These are phyloP conservation scores for Skeletonema potamos DNA, from an alignment of 108 stramenopile genomes.

Conservation along the genomic window DNA sequence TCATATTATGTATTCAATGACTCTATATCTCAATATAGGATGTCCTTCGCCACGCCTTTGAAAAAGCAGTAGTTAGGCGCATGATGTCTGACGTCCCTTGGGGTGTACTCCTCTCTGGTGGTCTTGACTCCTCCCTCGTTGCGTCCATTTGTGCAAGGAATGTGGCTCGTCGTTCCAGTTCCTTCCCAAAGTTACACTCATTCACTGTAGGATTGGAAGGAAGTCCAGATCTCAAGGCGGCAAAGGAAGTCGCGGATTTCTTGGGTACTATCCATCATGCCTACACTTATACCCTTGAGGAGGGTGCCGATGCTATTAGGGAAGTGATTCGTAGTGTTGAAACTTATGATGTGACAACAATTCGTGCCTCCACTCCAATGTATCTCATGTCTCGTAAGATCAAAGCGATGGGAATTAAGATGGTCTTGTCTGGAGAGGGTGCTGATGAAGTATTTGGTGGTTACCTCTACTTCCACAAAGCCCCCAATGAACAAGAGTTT, in stretches of 20 bases:
- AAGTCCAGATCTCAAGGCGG: slow-evolving; percentile 94
- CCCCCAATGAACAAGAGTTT: slow-evolving; percentile 95
- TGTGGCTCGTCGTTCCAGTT: slow-evolving; percentile 69
- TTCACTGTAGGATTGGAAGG: slow-evolving; percentile 93
- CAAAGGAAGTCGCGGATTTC: slow-evolving; percentile 92
- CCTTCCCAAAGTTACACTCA: slow-evolving; percentile 93
- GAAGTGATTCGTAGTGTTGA: slow-evolving; percentile 94
- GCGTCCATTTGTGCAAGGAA: slow-evolving; percentile 93
- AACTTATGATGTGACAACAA: slow-evolving; percentile 98
- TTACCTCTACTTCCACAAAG: slow-evolving; percentile 99
- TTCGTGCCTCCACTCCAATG: slow-evolving; percentile 98
- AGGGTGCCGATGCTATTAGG: slow-evolving; percentile 96
- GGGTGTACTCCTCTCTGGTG: slow-evolving; percentile 97
- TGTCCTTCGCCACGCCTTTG: slow-evolving; percentile 87
- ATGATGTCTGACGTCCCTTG: slow-evolving; percentile 99
- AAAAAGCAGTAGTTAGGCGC: slow-evolving; percentile 89
- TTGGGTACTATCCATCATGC: slow-evolving; percentile 97
- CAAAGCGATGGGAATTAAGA: slow-evolving; percentile 99
- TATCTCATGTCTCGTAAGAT: slow-evolving; percentile 98
- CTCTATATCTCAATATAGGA: slow-evolving; percentile 36
- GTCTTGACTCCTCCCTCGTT: slow-evolving; percentile 96
- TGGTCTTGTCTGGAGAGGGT: slow-evolving; percentile 98
- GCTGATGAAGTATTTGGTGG: slow-evolving; percentile 98
- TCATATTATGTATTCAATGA: not conserved
- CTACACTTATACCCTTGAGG: slow-evolving; percentile 96